Evolutionary conservation across 108 stramenopile genomes (phyloP).

Genomic region (Pelagomonas calceolata): DNA sequence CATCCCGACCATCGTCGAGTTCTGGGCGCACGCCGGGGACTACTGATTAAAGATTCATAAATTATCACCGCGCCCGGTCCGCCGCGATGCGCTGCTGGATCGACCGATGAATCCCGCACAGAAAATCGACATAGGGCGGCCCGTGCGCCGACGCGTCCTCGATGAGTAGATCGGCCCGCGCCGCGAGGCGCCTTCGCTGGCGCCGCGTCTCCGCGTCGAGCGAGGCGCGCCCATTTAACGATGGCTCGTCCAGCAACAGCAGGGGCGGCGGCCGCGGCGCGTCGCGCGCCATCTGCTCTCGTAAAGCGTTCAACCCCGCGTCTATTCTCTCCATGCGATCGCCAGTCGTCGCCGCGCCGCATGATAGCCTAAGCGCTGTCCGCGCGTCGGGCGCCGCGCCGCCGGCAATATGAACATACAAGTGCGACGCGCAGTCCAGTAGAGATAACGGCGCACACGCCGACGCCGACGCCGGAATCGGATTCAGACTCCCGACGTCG

Average conservation of each 20-base stretch:
- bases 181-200: not conserved
- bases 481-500: too few species aligned
- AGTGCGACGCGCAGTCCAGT: not conserved
- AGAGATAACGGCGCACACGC: not conserved
- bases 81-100: too few species aligned
- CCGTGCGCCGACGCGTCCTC: conserved; percentile 41
- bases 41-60: too few species aligned
- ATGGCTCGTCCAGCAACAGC: not conserved
- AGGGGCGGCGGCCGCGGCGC: not conserved
- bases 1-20: too few species aligned
- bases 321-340: too few species aligned
- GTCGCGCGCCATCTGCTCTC: not conserved
- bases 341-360: not conserved
- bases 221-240: too few species aligned
- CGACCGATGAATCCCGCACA: conserved; percentile 31
- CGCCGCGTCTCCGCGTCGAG: too few species aligned
- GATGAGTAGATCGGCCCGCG: conserved; percentile 35
- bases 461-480: too few species aligned
- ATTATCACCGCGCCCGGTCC: too few species aligned
- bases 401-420: too few species aligned
- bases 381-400: too few species aligned
- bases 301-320: not conserved
- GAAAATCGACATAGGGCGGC: conserved; percentile 41
- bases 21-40: too few species aligned
- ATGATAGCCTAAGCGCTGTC: not conserved